Percentiles rank a stretch among this genome's conserved stretches.
Conservation (phyloP, 208 protist genomes). For the Phytomonas serpens region DNA sequence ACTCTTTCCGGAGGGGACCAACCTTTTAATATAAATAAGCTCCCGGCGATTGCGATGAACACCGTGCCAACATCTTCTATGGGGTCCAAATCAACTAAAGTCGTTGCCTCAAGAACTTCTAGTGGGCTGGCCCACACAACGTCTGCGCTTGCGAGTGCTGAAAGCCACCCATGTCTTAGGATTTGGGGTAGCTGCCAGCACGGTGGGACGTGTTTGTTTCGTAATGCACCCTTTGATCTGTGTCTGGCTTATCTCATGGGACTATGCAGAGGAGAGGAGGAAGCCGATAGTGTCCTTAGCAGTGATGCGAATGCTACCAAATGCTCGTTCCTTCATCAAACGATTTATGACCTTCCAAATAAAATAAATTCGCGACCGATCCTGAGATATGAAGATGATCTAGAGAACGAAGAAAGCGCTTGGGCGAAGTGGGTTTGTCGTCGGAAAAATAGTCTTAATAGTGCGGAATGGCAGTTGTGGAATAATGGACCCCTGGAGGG, state of each 20-base stretch:
- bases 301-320: background rate
- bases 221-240: constrained; percentile 53
- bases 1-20: constrained; percentile 31
- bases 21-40: constrained; percentile 33
- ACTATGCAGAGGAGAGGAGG: constrained; percentile 29
- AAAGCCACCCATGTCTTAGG: constrained; percentile 57
- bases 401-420: constrained; percentile 24
- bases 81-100: constrained; percentile 5
- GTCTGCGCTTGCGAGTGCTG: background rate
- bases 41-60: constrained; percentile 66
- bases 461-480: constrained; percentile 79
- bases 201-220: constrained; percentile 65
- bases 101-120: constrained; percentile 1
- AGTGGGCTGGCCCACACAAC: background rate
- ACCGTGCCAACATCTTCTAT: constrained; percentile 14
- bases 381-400: constrained; percentile 30
- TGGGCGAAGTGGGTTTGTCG: constrained; percentile 58
- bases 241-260: constrained; percentile 77
- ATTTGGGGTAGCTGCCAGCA: constrained; percentile 70
- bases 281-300: background rate
- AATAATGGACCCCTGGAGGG: constrained; percentile 54
- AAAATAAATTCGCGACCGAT: constrained; percentile 21
- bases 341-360: constrained; percentile 47
- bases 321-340: constrained; percentile 42
- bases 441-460: constrained; percentile 59